A percentile compares a stretch with the other conserved stretches of the same genome.
These are phyloP conservation scores for Pseudogymnoascus sp. DNA, from an alignment of 2,329 filamentous ascomycete species.

Conservation along the genomic window DNA sequence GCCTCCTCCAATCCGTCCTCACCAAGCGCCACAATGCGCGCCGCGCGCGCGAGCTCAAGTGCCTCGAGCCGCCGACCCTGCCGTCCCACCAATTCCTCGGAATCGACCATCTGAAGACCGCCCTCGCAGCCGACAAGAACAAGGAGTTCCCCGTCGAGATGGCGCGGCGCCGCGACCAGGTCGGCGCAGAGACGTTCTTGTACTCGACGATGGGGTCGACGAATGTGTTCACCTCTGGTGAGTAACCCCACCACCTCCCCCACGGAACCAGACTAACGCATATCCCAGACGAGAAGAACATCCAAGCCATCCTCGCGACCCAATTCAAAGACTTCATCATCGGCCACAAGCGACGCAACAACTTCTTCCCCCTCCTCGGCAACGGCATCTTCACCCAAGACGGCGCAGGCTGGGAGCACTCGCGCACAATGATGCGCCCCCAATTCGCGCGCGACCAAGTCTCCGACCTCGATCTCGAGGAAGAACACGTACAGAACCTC, in stretches of 20 bases:
- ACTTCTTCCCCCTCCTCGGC: constrained; percentile 32
- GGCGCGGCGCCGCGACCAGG: constrained; percentile 29
- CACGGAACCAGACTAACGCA: constrained; percentile 32
- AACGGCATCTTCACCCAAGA: constrained; percentile 28
- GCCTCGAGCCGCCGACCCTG: constrained; percentile 19
- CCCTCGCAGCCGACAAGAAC: constrained; percentile 19
- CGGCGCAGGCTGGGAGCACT: constrained; percentile 26
- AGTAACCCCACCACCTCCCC: constrained; percentile 35
- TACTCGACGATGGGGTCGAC: constrained; percentile 19
- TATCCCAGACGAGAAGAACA: constrained; percentile 35
- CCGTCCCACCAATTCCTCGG: constrained; percentile 22
- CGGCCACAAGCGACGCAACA: constrained; percentile 49
- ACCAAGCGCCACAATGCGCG: constrained; percentile 16
- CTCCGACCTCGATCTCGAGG: constrained; percentile 63
- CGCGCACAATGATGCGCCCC: constrained; percentile 43
- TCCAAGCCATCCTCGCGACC: constrained; percentile 47
- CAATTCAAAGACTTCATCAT: constrained; percentile 44
- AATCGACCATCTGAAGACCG: constrained; percentile 21
- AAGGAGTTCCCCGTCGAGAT: constrained; percentile 21
- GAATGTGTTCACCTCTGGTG: constrained; percentile 17
- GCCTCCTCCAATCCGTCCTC: constrained; percentile 13
- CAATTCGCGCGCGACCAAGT: constrained; percentile 49
- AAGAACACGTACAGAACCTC: constrained; percentile 56
- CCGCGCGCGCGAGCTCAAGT: constrained; percentile 22
- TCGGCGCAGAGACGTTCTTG: constrained; percentile 25